Conservation (phyloP, 148 eudicot species). For the Rhododendron ovatum region DNA sequence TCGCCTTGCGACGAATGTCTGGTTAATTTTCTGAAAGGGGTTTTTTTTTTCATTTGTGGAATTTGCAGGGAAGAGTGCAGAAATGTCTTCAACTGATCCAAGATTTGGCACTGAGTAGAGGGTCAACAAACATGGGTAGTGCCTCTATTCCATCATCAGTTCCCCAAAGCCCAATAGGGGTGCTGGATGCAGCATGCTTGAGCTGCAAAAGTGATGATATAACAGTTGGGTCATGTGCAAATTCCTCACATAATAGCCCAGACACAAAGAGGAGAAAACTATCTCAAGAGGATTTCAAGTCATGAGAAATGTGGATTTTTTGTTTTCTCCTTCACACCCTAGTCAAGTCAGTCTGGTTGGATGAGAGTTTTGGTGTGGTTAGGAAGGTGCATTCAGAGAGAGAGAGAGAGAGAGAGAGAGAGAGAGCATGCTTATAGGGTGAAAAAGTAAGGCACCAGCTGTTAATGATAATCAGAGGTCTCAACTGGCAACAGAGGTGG, state of each 20-base stretch:
- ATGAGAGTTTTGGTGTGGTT: conserved; percentile 10
- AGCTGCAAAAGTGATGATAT: conserved; percentile 7
- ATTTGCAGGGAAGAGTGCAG: conserved; percentile 50
- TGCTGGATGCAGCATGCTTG: conserved; percentile 19
- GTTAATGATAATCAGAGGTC: conserved; percentile 9
- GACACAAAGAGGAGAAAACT: conserved; percentile 12
- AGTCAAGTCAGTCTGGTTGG: conserved; percentile 5
- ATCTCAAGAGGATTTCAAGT: conserved; percentile 9
- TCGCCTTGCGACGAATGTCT: not conserved
- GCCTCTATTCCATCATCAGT: not conserved
- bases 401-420: not conserved
- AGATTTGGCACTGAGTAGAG: conserved; percentile 25
- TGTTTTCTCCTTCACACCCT: conserved; percentile 3
- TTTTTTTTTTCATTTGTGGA: not conserved
- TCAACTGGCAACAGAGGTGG: conserved; percentile 5
- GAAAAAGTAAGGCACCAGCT: conserved; percentile 10
- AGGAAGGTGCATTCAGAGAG: not conserved
- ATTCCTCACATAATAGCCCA: conserved; percentile 9
- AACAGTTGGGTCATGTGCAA: conserved; percentile 6
- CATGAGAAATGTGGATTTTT: conserved; percentile 23
- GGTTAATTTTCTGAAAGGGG: not conserved
- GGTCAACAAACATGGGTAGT: conserved; percentile 5
- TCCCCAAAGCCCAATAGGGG: conserved; percentile 18
- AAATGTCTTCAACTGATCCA: conserved; percentile 54
- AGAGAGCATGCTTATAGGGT: conserved; percentile 15